phyloP scores from a whole-genome alignment of 805 yeast genomes.

The Metschnikowia kunwiensis region DNA sequence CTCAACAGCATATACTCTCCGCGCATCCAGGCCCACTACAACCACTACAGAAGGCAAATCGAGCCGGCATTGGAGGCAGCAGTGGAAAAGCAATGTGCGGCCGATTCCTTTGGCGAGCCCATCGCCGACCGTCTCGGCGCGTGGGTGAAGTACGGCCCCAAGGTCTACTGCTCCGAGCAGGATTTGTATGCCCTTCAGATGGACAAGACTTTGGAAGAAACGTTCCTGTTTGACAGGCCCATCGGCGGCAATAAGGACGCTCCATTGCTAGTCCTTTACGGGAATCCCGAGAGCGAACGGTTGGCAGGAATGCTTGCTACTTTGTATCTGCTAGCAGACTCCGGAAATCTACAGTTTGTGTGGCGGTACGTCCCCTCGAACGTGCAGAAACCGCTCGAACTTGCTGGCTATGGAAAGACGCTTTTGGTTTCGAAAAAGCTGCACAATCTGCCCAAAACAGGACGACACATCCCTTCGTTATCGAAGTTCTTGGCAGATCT shows the following conservation, averaged over 20 bases:
- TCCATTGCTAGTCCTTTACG: slow-evolving; percentile 66
- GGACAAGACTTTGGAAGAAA: slow-evolving; percentile 12
- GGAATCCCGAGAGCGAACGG: slow-evolving; percentile 49
- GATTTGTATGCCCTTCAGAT: slow-evolving; percentile 80
- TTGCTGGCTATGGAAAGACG: slow-evolving; percentile 62
- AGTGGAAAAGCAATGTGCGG: slow-evolving; percentile 23
- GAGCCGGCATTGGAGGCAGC: slow-evolving; percentile 23
- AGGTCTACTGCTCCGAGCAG: slow-evolving; percentile 59
- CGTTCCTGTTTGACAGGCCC: slow-evolving; percentile 57
- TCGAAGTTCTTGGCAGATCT: slow-evolving; percentile 1
- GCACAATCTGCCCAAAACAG: not conserved
- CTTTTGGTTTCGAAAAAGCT: slow-evolving; percentile 10
- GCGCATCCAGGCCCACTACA: slow-evolving; percentile 60
- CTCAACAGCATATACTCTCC: slow-evolving; percentile 55
- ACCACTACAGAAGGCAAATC: slow-evolving; percentile 41
- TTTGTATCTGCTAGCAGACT: slow-evolving; percentile 54
- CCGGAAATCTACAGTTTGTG: slow-evolving; percentile 67
- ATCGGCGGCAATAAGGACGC: slow-evolving; percentile 48
- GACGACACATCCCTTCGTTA: not conserved
- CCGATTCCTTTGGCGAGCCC: slow-evolving; percentile 34
- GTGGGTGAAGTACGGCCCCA: slow-evolving; percentile 53
- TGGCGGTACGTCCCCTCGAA: slow-evolving; percentile 67
- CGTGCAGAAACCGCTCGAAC: not conserved
- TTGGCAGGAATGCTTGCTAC: slow-evolving; percentile 58
- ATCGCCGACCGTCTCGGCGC: slow-evolving; percentile 26